Evolutionary conservation across 202 grass and related monocot species (phyloP).

Genomic region (Cymbopogon flexuosus): DNA sequence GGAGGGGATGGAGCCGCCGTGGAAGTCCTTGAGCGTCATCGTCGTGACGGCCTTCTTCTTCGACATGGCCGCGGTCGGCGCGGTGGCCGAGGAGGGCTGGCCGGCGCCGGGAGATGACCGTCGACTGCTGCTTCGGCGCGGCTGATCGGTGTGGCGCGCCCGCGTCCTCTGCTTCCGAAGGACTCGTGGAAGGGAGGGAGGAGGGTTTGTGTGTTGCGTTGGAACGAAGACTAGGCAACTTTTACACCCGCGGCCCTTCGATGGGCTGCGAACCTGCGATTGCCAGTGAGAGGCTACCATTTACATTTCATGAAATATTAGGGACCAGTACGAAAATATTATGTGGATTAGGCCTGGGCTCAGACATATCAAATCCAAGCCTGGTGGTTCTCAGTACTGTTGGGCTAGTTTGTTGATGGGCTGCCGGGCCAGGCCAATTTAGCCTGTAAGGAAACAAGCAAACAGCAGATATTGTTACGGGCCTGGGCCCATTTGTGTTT

Average conservation of each 20-base stretch:
- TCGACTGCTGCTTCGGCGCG: neutral
- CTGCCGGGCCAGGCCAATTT: neutral
- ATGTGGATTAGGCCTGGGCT: neutral
- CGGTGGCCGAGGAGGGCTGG: slow-evolving; percentile 13
- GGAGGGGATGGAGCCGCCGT: slow-evolving; percentile 96
- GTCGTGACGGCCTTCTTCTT: slow-evolving; percentile 90
- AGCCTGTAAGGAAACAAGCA: neutral
- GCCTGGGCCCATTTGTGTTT: neutral
- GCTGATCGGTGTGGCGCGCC: slow-evolving; percentile 16
- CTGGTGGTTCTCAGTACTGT: neutral
- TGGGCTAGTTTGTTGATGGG: neutral
- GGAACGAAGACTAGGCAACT: neutral
- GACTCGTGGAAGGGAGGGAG: neutral
- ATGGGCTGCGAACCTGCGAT: neutral
- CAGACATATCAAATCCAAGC: no score
- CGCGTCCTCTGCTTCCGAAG: neutral
- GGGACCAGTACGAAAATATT: neutral
- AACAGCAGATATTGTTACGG: neutral
- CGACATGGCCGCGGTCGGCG: slow-evolving; percentile 51
- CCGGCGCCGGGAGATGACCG: slow-evolving; percentile 8
- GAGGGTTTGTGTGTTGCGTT: slow-evolving; percentile 6
- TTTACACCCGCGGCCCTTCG: slow-evolving; percentile 13
- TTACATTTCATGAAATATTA: neutral
- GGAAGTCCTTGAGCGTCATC: slow-evolving; percentile 99
- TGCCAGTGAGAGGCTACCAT: no score